Conservation (phyloP, 305 asterid genomes). For the Lippia alba region DNA sequence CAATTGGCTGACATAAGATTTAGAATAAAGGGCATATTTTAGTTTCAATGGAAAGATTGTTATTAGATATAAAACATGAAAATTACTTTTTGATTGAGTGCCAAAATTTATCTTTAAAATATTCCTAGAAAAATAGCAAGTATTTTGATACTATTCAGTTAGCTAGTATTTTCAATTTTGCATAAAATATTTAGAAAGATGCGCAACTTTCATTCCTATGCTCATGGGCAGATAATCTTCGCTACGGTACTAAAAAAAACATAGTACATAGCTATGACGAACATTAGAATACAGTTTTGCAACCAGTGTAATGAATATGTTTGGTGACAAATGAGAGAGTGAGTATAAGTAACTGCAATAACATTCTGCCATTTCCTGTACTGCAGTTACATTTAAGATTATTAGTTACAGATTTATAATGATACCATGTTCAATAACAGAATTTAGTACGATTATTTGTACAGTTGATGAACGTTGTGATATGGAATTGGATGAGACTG, state of each 20-base stretch:
- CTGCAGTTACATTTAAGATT: slow-evolving; percentile 9
- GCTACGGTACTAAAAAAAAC: background rate
- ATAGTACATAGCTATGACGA: too few relatives aligned
- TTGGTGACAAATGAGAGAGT: background rate
- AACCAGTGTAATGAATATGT: slow-evolving; percentile 17
- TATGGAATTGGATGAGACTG: slow-evolving; percentile 99
- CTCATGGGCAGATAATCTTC: slow-evolving; percentile 7
- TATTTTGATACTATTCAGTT: background rate
- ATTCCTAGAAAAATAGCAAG: background rate
- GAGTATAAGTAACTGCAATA: background rate
- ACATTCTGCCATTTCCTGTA: background rate
- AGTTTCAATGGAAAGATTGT: background rate
- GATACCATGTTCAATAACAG: too few relatives aligned
- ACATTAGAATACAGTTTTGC: too few relatives aligned
- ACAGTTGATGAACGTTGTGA: slow-evolving; percentile 98
- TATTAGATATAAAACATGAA: background rate
- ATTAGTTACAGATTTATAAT: background rate
- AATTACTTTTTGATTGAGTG: slow-evolving; percentile 8
- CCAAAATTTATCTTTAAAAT: background rate
- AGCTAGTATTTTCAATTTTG: too few relatives aligned
- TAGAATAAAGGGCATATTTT: background rate
- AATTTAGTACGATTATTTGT: slow-evolving; percentile 27
- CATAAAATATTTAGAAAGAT: slow-evolving; percentile 5
- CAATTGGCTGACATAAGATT: background rate
- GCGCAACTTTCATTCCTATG: background rate